Conservation (phyloP, 164 flowering plant species). For the Nymphaea thermarum region DNA sequence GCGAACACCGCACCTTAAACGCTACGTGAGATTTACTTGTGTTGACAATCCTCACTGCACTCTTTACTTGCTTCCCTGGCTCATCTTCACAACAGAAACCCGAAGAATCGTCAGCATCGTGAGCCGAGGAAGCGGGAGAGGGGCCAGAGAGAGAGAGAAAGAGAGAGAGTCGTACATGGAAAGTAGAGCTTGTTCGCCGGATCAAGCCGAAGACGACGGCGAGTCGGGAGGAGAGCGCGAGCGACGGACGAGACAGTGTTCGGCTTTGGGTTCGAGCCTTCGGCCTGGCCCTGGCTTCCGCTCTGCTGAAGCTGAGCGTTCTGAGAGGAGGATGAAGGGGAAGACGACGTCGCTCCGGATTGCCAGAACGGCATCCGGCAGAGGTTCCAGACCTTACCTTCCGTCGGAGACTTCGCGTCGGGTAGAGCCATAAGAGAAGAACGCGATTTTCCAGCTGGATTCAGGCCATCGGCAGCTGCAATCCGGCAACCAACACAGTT, state of each 20-base stretch:
- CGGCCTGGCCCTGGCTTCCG: background rate
- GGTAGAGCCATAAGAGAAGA: constrained; percentile 29
- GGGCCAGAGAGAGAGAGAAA: background rate
- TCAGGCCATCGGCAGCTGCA: background rate
- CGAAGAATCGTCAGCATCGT: background rate
- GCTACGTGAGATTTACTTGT: constrained; percentile 82
- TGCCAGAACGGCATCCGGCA: constrained; percentile 33
- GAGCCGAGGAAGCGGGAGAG: background rate
- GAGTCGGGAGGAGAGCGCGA: constrained; percentile 56
- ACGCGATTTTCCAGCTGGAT: background rate
- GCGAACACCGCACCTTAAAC: constrained; percentile 48
- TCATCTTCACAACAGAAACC: constrained; percentile 41
- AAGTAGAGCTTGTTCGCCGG: constrained; percentile 73
- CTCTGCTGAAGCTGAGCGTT: constrained; percentile 5
- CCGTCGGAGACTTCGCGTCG: constrained; percentile 26
- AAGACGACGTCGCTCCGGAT: constrained; percentile 16
- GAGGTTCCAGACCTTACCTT: constrained; percentile 60
- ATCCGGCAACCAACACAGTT: background rate
- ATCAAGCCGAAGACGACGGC: constrained; percentile 82
- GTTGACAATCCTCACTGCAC: constrained; percentile 80
- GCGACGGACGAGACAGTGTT: constrained; percentile 72
- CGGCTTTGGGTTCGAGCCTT: constrained; percentile 11
- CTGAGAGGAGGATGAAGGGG: background rate
- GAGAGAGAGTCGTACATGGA: constrained; percentile 36
- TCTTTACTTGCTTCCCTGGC: constrained; percentile 83